Base-by-base conservation (phyloP, 2,329 filamentous ascomycete species). In the Biscogniauxia mediterranea region DNA sequence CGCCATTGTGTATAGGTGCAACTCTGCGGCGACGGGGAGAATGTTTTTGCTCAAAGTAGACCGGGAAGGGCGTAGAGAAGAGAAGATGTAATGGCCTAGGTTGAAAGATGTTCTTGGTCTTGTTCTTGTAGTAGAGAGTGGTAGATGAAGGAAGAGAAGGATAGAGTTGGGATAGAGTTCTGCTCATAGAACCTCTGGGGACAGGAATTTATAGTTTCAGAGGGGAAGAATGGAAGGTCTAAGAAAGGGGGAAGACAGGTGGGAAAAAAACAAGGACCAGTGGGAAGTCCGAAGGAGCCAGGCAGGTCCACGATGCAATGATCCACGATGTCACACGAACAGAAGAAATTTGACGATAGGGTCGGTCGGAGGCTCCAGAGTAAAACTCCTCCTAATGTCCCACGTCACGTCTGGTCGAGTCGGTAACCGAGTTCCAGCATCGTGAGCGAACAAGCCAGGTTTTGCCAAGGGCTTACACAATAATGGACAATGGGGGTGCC, bases 321-420 rank as follows among this genome's bases (percentile, higher is more conserved):
- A 52, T 52, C 21, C 50, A 52, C 50, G 50, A 52, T 52, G 50
- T 52, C 50, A 52, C 21, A 52, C 50, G 50, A 52, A 25, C 50
- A 52, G 50, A 52, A 25, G 21, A 25, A 21, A 52, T 52, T 52
- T 46, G 38, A 46, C 38, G 38, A 46, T 46, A 46, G 38, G 38
- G 38, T 46, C 38, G 38, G 50, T 21, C 50, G 50, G 19, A 52
- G 50, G 50, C 21, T 25, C 50, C 50, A 25, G 50, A 25, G 50
- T 52, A 25, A 23, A 23, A 23, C 50, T 52, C 7, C 50, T 21
- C 17, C 21, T 7, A 46, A 46, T 52, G 50, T 52, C 50, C 19
- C 50, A 52, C 50, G 50, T 52, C 50, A 52, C 21, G 50, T 21
- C 8, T 23, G 21, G 19, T 52, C 21, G 50, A 46, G 38, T 46